These are phyloP conservation scores for Porogramme epimiltina DNA, from an alignment of 1,284 basidiomycete species.

Conservation along the genomic window DNA sequence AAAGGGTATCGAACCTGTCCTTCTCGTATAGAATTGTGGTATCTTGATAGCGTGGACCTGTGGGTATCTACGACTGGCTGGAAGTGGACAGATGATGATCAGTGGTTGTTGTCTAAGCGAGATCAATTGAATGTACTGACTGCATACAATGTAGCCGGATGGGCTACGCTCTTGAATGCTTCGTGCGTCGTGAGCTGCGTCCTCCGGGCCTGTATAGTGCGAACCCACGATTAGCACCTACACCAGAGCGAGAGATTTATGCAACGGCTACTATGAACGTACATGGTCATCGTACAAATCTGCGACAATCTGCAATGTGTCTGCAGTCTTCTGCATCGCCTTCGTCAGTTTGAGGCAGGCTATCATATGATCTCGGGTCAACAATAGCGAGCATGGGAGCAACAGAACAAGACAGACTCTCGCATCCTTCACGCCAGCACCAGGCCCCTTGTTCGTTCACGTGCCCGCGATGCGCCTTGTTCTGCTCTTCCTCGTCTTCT, in stretches of 20 bases:
- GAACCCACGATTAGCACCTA: not conserved
- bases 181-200: slow-evolving; percentile 77
- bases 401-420: slow-evolving; percentile 42
- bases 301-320: slow-evolving; percentile 73
- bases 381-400: not conserved
- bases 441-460: slow-evolving; percentile 78
- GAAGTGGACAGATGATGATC: not conserved
- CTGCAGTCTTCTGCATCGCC: slow-evolving; percentile 76
- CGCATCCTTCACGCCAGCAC: slow-evolving; percentile 83
- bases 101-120: too few relatives aligned
- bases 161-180: slow-evolving; percentile 70
- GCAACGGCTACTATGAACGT: too few relatives aligned
- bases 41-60: slow-evolving; percentile 63
- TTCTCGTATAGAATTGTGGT: slow-evolving; percentile 50
- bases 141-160: slow-evolving; percentile 71
- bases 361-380: slow-evolving; percentile 23
- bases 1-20: slow-evolving; percentile 34
- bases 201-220: slow-evolving; percentile 57
- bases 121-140: slow-evolving; percentile 45
- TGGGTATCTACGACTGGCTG: slow-evolving; percentile 76
- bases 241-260: not conserved
- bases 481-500: slow-evolving; percentile 37
- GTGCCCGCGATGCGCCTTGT: slow-evolving; percentile 47
- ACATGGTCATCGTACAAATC: slow-evolving; percentile 82
- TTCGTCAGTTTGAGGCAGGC: slow-evolving; percentile 79